Percentiles rank a stretch among this genome's conserved stretches.
Conservation (phyloP, 1,284 basidiomycete species). For the Pseudozyma sp. region DNA sequence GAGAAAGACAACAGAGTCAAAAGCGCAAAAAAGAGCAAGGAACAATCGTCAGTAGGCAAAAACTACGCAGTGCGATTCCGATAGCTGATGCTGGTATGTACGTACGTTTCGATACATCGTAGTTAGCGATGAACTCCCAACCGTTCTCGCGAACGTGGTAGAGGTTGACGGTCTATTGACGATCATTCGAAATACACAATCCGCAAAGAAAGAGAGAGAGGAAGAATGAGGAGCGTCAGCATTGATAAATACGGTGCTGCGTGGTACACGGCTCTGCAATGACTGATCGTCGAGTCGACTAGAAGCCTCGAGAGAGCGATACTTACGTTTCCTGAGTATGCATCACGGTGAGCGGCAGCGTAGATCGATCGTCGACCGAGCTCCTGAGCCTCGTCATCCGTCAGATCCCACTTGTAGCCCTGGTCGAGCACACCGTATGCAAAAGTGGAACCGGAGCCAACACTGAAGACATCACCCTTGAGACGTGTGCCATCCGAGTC, state of each 20-base stretch:
- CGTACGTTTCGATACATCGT: conserved; percentile 62
- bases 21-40: too few relatives aligned
- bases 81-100: conserved; percentile 1
- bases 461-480: conserved; percentile 96
- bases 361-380: conserved; percentile 94
- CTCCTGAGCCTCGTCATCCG: conserved; percentile 93
- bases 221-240: not conserved
- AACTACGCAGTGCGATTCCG: too few relatives aligned
- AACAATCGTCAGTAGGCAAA: too few relatives aligned
- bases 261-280: not conserved
- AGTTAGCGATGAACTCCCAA: conserved; percentile 71
- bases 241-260: not conserved
- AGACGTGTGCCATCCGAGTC: conserved; percentile 96
- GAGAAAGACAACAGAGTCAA: too few relatives aligned
- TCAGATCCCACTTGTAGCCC: conserved; percentile 92
- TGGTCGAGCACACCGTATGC: conserved; percentile 99
- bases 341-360: conserved; percentile 92
- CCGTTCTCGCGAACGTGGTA: conserved; percentile 95
- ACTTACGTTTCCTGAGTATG: conserved; percentile 82
- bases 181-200: not conserved
- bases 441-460: conserved; percentile 97
- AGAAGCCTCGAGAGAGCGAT: not conserved
- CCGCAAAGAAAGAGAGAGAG: not conserved
- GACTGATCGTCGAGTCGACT: too few relatives aligned
- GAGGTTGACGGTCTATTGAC: conserved; percentile 80